Conservation (phyloP, 257 asterid species). For the Solanum bukasovii region DNA sequence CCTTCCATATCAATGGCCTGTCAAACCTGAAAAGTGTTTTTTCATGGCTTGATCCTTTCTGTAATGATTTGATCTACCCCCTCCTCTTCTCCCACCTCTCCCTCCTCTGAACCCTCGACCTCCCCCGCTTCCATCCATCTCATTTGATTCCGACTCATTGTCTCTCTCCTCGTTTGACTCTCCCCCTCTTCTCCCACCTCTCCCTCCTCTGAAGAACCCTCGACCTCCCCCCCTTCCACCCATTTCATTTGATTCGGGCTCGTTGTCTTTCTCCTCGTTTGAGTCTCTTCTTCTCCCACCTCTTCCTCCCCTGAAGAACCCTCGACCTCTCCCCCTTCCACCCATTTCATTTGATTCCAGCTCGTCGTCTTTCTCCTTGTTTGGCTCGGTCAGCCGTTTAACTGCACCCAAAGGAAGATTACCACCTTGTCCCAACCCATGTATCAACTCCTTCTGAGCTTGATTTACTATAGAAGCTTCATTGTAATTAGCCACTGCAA, state of each 20-base stretch:
- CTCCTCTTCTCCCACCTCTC: slow-evolving; percentile 35
- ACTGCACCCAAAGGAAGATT: slow-evolving; percentile 69
- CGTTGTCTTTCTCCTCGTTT: slow-evolving; percentile 6
- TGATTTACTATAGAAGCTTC: slow-evolving; percentile 66
- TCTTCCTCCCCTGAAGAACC: slow-evolving; percentile 34
- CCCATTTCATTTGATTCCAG: slow-evolving; percentile 9
- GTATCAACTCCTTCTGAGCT: slow-evolving; percentile 53
- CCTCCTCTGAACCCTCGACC: slow-evolving; percentile 31
- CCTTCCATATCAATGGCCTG: slow-evolving; percentile 9
- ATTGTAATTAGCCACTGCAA: slow-evolving; percentile 52
- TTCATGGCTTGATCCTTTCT: slow-evolving; percentile 64
- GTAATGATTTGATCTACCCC: slow-evolving; percentile 24
- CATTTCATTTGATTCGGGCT: slow-evolving; percentile 11
- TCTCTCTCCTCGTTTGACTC: slow-evolving; percentile 3
- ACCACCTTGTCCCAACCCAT: slow-evolving; percentile 93
- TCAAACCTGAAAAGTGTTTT: slow-evolving; percentile 64
- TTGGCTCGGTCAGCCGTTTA: slow-evolving; percentile 14
- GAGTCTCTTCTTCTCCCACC: slow-evolving; percentile 28
- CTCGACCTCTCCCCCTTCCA: slow-evolving; percentile 22
- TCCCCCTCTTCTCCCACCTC: slow-evolving; percentile 39
- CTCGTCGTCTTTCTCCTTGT: slow-evolving; percentile 6
- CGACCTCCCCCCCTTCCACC: slow-evolving; percentile 16
- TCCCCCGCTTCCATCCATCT: slow-evolving; percentile 17
- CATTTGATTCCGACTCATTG: slow-evolving; percentile 9
- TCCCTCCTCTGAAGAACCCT: slow-evolving; percentile 34